Evolutionary conservation across 805 yeast genomes (phyloP), one percentile per base, ranked within the genome.

Genomic region (Scheffersomyces spartinae): DNA sequence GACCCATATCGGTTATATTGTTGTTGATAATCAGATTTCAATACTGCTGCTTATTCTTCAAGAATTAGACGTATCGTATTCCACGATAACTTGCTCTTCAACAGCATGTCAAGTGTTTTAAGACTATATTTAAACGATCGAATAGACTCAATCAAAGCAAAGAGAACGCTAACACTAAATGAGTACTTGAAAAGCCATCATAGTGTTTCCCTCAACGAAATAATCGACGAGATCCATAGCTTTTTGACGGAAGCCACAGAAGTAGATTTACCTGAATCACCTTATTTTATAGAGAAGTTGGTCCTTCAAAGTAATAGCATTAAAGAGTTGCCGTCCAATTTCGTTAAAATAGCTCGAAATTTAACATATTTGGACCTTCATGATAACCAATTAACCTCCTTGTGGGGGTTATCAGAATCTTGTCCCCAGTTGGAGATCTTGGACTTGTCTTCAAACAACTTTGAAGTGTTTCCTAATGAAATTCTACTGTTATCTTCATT

Each of bases 311-410:
- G 58, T 27, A 78, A 77, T 43, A 45, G 49, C 15, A 42, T 78
- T 9, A 34, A 48, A 0, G 42, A 47, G 3, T 44, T 78, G 9
- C 81, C 84, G 0, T 39, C 46, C 2, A 58, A 54, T 24, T 61
- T 77, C 40, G 33, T 47, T 5, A 44, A 52, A 6, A 39, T 78
- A 30, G 37, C 58, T n/a, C 26, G 21, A 9, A 49, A 56, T 22
- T 49, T 80, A 26, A 56, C 69, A 28, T 76, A 73, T 34, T 49
- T 82, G 29, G 88, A 81, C 45, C 48, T 82, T 23, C 79, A 80
- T 42, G 56, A 61, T 31, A 82, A 82, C 44, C 43, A 52, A 23
- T 59, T 82, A 26, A 36, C 55, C 3, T 57, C 51, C 23, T 61
- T 81, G 23, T 85, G 93, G 0, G 45, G 39, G 2, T 46, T 60